Percentiles rank a stretch among this genome's conserved stretches.
These are phyloP conservation scores for Aspergillus quadrilineatus DNA, from an alignment of 2,329 filamentous ascomycete species.

Conservation along the genomic window DNA sequence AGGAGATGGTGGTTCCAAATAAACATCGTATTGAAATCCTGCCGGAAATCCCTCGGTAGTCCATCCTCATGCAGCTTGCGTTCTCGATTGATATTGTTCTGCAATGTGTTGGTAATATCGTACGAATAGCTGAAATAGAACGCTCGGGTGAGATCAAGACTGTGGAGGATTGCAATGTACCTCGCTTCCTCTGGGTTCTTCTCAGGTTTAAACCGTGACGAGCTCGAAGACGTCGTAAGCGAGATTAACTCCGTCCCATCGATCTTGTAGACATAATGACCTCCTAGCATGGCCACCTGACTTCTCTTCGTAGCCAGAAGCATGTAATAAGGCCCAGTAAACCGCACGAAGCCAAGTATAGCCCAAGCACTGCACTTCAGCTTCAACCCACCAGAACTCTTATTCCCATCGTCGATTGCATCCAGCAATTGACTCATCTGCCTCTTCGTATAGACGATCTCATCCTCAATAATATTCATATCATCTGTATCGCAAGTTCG, in stretches of 20 bases:
- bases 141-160: slow-evolving; percentile 82
- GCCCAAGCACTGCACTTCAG: slow-evolving; percentile 91
- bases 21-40: slow-evolving; percentile 94
- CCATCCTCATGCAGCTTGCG: slow-evolving; percentile 69
- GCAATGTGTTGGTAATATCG: slow-evolving; percentile 86
- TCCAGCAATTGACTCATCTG: slow-evolving; percentile 93
- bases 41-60: slow-evolving; percentile 61
- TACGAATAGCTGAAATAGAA: slow-evolving; percentile 99
- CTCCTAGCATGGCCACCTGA: slow-evolving; percentile 92
- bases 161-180: slow-evolving; percentile 84
- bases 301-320: slow-evolving; percentile 92
- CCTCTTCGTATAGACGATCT: slow-evolving; percentile 86
- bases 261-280: slow-evolving; percentile 93
- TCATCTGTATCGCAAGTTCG: slow-evolving; percentile 77
- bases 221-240: slow-evolving; percentile 65
- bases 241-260: slow-evolving; percentile 91
- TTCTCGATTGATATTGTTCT: slow-evolving; percentile 86
- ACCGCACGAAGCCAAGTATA: slow-evolving; percentile 88
- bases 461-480: slow-evolving; percentile 85
- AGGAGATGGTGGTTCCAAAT: slow-evolving; percentile 95
- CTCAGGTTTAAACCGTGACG: slow-evolving; percentile 71
- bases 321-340: slow-evolving; percentile 97
- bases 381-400: slow-evolving; percentile 82
- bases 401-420: slow-evolving; percentile 93
- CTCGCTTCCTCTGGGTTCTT: slow-evolving; percentile 84